Base-by-base conservation (phyloP, 352 stramenopile species). In the Ophiocytium majus region DNA sequence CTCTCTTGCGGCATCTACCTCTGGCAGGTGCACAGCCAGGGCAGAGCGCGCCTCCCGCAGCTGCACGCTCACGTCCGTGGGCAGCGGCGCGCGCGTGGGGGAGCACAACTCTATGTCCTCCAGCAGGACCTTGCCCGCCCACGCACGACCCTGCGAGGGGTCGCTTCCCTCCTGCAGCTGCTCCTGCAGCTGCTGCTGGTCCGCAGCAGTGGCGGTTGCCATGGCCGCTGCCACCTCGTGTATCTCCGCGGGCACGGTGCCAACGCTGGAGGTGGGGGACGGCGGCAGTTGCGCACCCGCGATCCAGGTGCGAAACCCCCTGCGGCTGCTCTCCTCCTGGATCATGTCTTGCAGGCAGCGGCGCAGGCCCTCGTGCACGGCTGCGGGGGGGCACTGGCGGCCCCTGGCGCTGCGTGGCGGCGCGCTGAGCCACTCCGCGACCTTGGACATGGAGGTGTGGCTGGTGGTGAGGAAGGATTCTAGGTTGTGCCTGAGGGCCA, bases 361-460 rank as follows among this genome's bases (percentile, higher is more conserved):
- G 32, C 66, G 66, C 32, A 78, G 66, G 66, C 66, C 66, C 66
- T 78, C 66, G 35, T 78, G 32, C 5, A 78, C 66, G 66, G 66
- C 5, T 5, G 66, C 32, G 32, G 66, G 35, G 28, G 57, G 19
- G 28, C 28, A 23, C 57, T 28, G 57, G 5, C 35, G 5, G 5
- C 66, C 66, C 66, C 35, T 35, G 5, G 66, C 66, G 5, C 14
- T 57, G 43, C 14, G 5, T 5, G 5, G 66, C 35, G 66, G 5
- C 32, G 5, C 5, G 35, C 35, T 78, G 32, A 78, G 66, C 66
- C 66, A 78, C 66, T 78, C 66, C 32, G 66, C 66, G 5, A 78
- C 66, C 32, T 43, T 35, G 5, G 5, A 5, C 66, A 78, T 14
- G 35, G 66, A 78, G 5, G 17, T 78, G 66, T 78, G 5, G 35